Percentiles rank a stretch among this genome's conserved stretches.
Evolutionary conservation across 345 rosid species (phyloP).

Genomic region (Nephelium lappaceum): DNA sequence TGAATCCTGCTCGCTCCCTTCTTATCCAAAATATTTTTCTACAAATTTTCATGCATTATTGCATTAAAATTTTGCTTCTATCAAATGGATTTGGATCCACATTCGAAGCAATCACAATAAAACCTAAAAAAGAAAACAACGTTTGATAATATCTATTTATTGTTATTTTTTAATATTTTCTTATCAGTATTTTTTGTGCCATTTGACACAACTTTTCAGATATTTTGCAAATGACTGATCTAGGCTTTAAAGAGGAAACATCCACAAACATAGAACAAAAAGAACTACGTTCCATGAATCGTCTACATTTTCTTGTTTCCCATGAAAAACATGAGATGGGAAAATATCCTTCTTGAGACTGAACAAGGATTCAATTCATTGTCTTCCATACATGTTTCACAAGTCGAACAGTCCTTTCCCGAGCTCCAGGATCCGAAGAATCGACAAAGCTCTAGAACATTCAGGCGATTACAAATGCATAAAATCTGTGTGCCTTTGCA

Average conservation of each 20-base stretch:
- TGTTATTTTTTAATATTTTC: too few relatives aligned
- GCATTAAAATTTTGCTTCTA: too few relatives aligned
- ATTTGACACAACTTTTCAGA: neutral
- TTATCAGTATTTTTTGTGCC: too few relatives aligned
- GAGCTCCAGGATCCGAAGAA: neutral
- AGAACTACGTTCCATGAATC: neutral
- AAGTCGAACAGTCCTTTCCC: neutral
- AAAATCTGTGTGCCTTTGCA: neutral
- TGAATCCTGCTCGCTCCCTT: slow-evolving; percentile 19
- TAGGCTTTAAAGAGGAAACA: neutral
- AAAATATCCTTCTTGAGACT: neutral
- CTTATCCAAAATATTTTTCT: slow-evolving; percentile 1
- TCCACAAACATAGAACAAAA: neutral
- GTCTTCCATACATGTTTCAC: neutral
- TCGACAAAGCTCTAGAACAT: neutral
- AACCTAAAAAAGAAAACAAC: too few relatives aligned
- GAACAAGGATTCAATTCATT: neutral
- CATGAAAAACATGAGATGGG: neutral
- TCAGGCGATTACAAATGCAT: neutral
- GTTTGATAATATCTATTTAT: too few relatives aligned
- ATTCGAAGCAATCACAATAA: too few relatives aligned
- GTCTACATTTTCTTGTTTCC: neutral
- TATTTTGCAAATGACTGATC: too few relatives aligned
- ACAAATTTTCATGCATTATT: neutral
- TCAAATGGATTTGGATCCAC: too few relatives aligned